phyloP scores from a whole-genome alignment of 1,139 yeast species.

The Yamadazyma jaroonii region DNA sequence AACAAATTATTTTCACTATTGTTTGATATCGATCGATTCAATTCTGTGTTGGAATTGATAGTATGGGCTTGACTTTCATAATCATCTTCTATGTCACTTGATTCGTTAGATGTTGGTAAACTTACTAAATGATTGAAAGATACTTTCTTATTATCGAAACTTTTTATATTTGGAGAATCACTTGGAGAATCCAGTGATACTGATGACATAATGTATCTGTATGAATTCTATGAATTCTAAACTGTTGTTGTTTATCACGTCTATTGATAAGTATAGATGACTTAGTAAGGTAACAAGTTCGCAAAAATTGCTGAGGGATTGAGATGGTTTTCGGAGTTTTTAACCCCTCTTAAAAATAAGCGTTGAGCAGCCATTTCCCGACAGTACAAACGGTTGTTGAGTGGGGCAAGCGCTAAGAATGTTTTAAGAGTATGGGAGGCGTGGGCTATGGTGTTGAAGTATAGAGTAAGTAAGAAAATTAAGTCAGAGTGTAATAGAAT shows the following conservation, averaged over 20 bases:
- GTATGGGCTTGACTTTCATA: neutral
- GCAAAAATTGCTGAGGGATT: constrained; percentile 1
- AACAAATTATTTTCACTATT: no score
- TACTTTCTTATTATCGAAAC: constrained; percentile 10
- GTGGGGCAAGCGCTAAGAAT: no score
- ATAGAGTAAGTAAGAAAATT: no score
- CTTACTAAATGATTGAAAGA: constrained; percentile 10
- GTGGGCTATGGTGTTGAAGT: no score
- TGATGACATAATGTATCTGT: neutral
- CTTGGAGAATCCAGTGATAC: constrained; percentile 2
- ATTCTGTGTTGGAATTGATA: neutral
- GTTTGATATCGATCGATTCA: neutral
- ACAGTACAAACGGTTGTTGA: neutral
- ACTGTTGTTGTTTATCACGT: no score
- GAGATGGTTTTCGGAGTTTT: constrained; percentile 1
- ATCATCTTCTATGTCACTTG: constrained; percentile 13
- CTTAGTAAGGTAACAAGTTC: neutral
- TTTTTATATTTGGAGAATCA: neutral
- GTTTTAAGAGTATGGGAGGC: no score
- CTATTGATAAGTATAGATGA: no score
- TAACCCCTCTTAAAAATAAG: neutral
- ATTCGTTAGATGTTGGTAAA: constrained; percentile 14
- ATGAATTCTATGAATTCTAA: neutral
- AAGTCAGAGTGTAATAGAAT: no score
- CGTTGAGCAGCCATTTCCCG: neutral